These are phyloP conservation scores for Pseudocercospora cruenta DNA, from an alignment of 2,329 filamentous ascomycete species.

Conservation along the genomic window DNA sequence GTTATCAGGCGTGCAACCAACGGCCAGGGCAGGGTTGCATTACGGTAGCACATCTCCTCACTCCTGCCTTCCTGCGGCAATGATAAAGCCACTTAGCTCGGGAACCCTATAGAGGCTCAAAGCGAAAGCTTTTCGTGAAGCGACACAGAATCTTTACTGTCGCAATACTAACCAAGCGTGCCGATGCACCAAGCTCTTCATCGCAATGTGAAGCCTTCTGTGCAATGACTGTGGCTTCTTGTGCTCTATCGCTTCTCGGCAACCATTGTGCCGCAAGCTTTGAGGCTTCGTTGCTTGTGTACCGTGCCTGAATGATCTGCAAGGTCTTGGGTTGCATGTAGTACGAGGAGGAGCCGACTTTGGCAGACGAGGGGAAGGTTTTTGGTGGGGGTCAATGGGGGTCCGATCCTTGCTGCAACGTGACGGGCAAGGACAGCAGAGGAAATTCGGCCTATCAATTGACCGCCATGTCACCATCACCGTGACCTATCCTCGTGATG, in stretches of 20 bases:
- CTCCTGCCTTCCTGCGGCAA: background rate
- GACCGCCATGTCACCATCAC: background rate
- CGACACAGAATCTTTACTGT: background rate
- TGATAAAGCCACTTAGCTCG: background rate
- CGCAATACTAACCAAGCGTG: background rate
- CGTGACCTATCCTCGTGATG: background rate
- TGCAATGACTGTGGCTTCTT: background rate
- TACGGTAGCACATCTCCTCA: conserved; percentile 13
- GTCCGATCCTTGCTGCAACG: background rate
- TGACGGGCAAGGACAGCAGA: background rate
- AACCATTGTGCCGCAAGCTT: conserved; percentile 3
- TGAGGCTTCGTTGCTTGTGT: conserved; percentile 7
- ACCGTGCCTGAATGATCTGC: background rate
- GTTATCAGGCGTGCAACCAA: conserved; percentile 8
- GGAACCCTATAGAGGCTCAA: background rate
- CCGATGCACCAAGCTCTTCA: too few species aligned
- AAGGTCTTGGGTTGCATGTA: conserved; percentile 11
- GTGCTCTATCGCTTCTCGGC: background rate
- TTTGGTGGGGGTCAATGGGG: background rate
- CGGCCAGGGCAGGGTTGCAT: conserved; percentile 13
- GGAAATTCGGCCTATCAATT: background rate
- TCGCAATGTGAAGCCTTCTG: background rate
- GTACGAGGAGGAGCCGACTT: background rate
- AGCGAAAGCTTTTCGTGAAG: background rate
- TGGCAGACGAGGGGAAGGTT: background rate